Conservation (phyloP, 768 basidiomycete species). For the Clathrus columnatus region DNA sequence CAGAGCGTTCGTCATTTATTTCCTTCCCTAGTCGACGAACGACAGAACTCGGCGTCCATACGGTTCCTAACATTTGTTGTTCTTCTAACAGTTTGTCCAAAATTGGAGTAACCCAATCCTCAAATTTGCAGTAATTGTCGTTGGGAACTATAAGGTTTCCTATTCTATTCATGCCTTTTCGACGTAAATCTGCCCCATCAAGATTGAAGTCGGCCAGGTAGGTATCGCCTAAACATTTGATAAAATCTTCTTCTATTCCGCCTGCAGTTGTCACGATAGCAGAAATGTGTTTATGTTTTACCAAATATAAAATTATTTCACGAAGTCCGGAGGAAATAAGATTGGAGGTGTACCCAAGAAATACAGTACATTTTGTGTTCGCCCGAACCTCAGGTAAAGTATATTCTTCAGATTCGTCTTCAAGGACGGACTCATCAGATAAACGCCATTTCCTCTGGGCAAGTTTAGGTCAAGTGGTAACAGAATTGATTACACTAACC, state of each 20-base stretch:
- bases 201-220: constrained; percentile 91
- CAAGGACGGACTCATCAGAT: constrained; percentile 68
- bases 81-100: constrained; percentile 85
- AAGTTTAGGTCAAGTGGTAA: not conserved
- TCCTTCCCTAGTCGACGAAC: constrained; percentile 93
- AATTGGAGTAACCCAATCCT: constrained; percentile 97
- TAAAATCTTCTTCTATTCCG: constrained; percentile 97
- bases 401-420: constrained; percentile 64
- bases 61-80: constrained; percentile 56
- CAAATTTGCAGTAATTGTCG: constrained; percentile 98
- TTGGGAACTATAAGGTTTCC: constrained; percentile 96
- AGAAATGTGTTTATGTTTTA: constrained; percentile 84
- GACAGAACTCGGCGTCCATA: constrained; percentile 94
- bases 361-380: constrained; percentile 74
- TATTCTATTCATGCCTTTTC: constrained; percentile 91
- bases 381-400: constrained; percentile 50
- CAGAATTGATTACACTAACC: constrained; percentile 39
- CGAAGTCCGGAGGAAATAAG: constrained; percentile 95
- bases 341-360: constrained; percentile 98
- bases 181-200: constrained; percentile 80
- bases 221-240: constrained; percentile 97
- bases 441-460: constrained; percentile 78
- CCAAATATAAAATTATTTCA: constrained; percentile 85
- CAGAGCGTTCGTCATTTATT: constrained; percentile 93
- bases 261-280: constrained; percentile 96